Evolutionary conservation across 192 early-diverging fungal species (phyloP).

Genomic region (Thamnidium elegans): DNA sequence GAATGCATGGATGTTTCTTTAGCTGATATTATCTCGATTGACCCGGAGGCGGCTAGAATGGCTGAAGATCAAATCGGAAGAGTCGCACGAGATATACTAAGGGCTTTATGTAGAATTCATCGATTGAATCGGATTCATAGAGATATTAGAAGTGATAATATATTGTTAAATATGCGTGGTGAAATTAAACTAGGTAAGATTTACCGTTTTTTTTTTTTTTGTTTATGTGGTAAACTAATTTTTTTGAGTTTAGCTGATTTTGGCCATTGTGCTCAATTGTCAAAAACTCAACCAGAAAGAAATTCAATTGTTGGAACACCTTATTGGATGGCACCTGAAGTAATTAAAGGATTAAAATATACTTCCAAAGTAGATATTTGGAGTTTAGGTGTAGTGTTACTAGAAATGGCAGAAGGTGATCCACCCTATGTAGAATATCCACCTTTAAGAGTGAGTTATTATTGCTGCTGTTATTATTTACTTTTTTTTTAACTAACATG

Average conservation of each 20-base stretch:
- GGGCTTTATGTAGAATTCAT: conserved; percentile 79
- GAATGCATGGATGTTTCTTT: conserved; percentile 98
- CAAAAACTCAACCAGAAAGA: conserved; percentile 75
- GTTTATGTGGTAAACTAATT: neutral
- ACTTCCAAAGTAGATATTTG: conserved; percentile 91
- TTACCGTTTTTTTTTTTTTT: too few species aligned
- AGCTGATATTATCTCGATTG: conserved; percentile 96
- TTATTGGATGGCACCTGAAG: conserved; percentile 99
- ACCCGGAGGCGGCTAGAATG: conserved; percentile 52
- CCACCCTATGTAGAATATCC: conserved; percentile 94
- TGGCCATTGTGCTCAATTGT: conserved; percentile 91
- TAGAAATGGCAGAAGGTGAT: conserved; percentile 95
- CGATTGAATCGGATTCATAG: conserved; percentile 82
- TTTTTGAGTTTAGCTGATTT: conserved; percentile 81
- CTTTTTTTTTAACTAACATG: neutral
- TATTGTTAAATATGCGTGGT: conserved; percentile 79
- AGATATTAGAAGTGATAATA: conserved; percentile 91
- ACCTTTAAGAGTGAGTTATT: conserved; percentile 40
- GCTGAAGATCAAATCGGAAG: conserved; percentile 91
- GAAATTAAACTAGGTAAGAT: conserved; percentile 76
- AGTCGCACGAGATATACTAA: conserved; percentile 78
- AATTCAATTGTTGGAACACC: conserved; percentile 89
- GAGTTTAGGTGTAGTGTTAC: conserved; percentile 91
- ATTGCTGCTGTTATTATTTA: neutral
- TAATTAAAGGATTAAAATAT: conserved; percentile 88